These are phyloP conservation scores for Geranium incanum DNA, from an alignment of 441 rosid genomes.

Conservation along the genomic window DNA sequence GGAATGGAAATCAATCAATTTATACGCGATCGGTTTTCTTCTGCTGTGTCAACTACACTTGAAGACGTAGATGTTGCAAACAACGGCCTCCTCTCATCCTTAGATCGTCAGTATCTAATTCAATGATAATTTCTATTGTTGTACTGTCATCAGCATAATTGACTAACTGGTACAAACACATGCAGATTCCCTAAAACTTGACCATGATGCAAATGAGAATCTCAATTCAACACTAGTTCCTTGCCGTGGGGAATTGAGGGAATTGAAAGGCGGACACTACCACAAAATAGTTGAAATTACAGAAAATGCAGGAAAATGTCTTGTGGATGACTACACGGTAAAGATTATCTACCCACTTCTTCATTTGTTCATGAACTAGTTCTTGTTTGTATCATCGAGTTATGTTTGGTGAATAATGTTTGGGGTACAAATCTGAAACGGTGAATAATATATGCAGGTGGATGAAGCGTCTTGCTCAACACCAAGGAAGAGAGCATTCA, in stretches of 20 bases:
- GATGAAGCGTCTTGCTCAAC: slow-evolving; percentile 91
- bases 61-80: slow-evolving; percentile 59
- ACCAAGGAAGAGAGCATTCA: slow-evolving; percentile 67
- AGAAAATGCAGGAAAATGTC: slow-evolving; percentile 81
- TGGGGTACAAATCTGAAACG: too few species aligned
- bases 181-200: slow-evolving; percentile 86
- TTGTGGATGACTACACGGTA: slow-evolving; percentile 74
- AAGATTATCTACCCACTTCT: slow-evolving; percentile 6
- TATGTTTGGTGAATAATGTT: too few species aligned
- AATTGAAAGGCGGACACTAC: slow-evolving; percentile 74
- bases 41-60: slow-evolving; percentile 70
- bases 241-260: slow-evolving; percentile 68
- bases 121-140: not conserved
- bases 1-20: slow-evolving; percentile 69
- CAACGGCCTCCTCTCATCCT: slow-evolving; percentile 54
- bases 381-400: too few species aligned
- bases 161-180: not conserved
- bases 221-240: slow-evolving; percentile 75
- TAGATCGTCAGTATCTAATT: slow-evolving; percentile 54
- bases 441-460: slow-evolving; percentile 35
- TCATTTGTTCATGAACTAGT: too few species aligned
- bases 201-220: slow-evolving; percentile 72
- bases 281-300: slow-evolving; percentile 76
- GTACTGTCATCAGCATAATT: too few species aligned
- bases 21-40: slow-evolving; percentile 51